A percentile compares a stretch with the other conserved stretches of the same genome.
phyloP scores from a whole-genome alignment of 2,329 filamentous ascomycete genomes.

The Calonectria pauciramosa region DNA sequence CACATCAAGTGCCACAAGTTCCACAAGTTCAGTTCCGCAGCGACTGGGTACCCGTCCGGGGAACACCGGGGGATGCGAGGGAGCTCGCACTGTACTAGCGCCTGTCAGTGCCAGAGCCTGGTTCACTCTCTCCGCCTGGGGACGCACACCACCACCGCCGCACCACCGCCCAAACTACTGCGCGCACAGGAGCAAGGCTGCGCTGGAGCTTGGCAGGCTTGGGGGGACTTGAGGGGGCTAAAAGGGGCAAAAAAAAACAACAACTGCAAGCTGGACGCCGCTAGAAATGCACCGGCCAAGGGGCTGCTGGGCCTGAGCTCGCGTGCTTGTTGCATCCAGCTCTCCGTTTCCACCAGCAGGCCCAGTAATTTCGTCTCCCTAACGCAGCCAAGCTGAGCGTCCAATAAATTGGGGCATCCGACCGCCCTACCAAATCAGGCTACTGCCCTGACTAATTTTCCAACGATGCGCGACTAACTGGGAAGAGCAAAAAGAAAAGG shows the following conservation, averaged over 20 bases:
- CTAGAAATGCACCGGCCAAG: constrained; percentile 3
- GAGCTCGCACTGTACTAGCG: background rate
- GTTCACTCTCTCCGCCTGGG: background rate
- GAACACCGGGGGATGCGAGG: constrained; percentile 18
- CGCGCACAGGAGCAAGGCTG: constrained; percentile 10
- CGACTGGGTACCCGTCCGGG: constrained; percentile 7
- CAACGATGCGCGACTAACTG: background rate
- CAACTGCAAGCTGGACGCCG: background rate
- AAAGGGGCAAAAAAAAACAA: background rate
- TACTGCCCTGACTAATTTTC: constrained; percentile 3
- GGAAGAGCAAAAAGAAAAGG: background rate
- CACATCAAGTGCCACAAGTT: constrained; percentile 15
- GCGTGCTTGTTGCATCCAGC: background rate
- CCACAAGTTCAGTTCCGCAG: background rate
- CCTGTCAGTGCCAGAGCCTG: background rate
- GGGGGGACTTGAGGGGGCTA: background rate
- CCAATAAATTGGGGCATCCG: constrained; percentile 8
- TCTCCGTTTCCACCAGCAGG: background rate
- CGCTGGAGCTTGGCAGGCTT: background rate
- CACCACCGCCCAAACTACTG: constrained; percentile 8
- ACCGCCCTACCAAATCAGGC: constrained; percentile 17
- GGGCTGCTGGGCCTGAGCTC: background rate
- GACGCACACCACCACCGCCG: constrained; percentile 10
- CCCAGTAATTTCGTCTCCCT: background rate
- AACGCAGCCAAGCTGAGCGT: background rate